Base-by-base conservation (phyloP, 192 early-diverging fungal species). In the Gryganskiella cystojenkinii region DNA sequence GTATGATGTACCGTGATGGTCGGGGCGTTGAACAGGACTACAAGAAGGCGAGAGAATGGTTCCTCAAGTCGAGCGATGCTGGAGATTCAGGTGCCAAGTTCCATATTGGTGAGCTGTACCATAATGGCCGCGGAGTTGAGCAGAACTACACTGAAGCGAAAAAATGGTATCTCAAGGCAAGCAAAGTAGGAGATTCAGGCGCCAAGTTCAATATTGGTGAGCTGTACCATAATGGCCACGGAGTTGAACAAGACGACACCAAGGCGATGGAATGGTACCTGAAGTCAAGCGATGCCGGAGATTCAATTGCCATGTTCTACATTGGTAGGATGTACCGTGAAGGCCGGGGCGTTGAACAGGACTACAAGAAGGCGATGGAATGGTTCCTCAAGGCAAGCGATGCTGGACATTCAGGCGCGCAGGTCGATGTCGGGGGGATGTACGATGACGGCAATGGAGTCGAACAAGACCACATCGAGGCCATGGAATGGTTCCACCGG, bases 371-470 rank as follows among this genome's bases (percentile, higher is more conserved):
- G 20, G 83, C 83, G 8, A 64, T 81, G 33, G 51, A 59, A 33
- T 84, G 81, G 76, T 82, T 83, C 46, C 24, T 59, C 40, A 82
- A 80, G 28, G 68, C 78, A 11, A 81, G 70, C 10, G 28, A 55
- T 13, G 50, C 73, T 67, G 83, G 81, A 4, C 64, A 84, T 43
- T 27, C 47, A 10, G 71, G 60, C 42, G 78, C 75, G 0, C 58
- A 81, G 50, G 66, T 80, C 33, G 69, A 46, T 15, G 17, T 83
- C 2, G 83, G 83, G 22, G 34, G 65, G 3, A 81, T 69, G 45
- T 68, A 82, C 20, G 50, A 52, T 47, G 72, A 80, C 40, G 81
- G 83, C 20, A 47, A 70, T 9, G 80, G 61, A 14, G 24, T 28
- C 24, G 46, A 64, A 33, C 46, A 49, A 19, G 46, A 64, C 28